A percentile compares a stretch with the other conserved stretches of the same genome.
Conservation (phyloP, 2,329 filamentous ascomycete genomes). For the Fusarium burgessii region DNA sequence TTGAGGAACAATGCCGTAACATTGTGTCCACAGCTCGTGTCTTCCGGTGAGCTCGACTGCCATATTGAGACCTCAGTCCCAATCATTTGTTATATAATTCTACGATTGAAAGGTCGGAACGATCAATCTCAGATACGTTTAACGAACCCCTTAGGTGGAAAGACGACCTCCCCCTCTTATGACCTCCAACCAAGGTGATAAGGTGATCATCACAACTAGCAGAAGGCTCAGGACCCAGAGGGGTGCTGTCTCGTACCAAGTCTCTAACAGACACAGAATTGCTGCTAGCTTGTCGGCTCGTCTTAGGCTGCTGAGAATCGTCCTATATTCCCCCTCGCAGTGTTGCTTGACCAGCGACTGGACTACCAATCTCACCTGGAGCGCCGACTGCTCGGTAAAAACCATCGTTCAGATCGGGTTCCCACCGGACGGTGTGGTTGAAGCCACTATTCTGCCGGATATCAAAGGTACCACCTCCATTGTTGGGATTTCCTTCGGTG, state of each 20-base stretch:
- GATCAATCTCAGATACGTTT: constrained; percentile 1
- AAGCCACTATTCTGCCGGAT: constrained; percentile 64
- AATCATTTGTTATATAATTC: not conserved
- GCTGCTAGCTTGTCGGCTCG: constrained; percentile 14
- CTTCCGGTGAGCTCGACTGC: not conserved
- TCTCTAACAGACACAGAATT: constrained; percentile 19
- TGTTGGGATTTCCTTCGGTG: constrained; percentile 86
- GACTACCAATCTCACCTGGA: constrained; percentile 78
- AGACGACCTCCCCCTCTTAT: constrained; percentile 15
- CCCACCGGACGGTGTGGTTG: constrained; percentile 64
- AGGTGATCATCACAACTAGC: not conserved
- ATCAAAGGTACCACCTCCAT: constrained; percentile 91
- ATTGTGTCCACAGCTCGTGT: not conserved
- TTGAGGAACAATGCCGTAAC: not conserved
- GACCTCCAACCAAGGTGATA: not conserved
- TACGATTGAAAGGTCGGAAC: not conserved
- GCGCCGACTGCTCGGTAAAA: constrained; percentile 63
- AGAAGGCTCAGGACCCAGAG: constrained; percentile 5
- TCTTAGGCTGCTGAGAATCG: constrained; percentile 23
- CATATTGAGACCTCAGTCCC: not conserved
- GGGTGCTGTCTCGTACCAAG: constrained; percentile 29
- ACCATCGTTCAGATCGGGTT: constrained; percentile 63
- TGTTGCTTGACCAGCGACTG: constrained; percentile 61
- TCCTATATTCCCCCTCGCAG: constrained; percentile 53
- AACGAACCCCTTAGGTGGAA: constrained; percentile 6